Percentiles rank a stretch among this genome's conserved stretches.
phyloP scores from a whole-genome alignment of 2,329 filamentous ascomycete genomes.

The Ophiostoma ips region DNA sequence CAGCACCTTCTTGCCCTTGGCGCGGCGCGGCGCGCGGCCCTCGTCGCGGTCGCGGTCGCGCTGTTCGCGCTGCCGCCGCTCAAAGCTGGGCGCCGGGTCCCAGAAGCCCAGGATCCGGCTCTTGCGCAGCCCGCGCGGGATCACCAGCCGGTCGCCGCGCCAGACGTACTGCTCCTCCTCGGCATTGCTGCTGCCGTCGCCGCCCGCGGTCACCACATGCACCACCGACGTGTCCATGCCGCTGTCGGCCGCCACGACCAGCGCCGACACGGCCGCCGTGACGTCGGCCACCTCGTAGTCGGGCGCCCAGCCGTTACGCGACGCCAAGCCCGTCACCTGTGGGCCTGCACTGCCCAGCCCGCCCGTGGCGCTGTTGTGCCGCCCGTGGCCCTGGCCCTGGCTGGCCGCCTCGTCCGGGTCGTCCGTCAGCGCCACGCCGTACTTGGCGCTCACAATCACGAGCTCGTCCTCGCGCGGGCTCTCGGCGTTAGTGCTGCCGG shows the following conservation, averaged over 20 bases:
- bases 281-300: constrained; percentile 33
- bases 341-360: constrained; percentile 3
- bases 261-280: constrained; percentile 32
- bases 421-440: constrained; percentile 22
- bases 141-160: constrained; percentile 11
- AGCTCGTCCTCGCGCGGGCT: constrained; percentile 21
- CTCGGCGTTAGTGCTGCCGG: neutral
- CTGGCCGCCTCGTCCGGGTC: constrained; percentile 7
- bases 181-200: neutral
- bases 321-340: constrained; percentile 17
- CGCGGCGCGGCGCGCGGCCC: neutral
- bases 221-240: constrained; percentile 16
- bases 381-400: constrained; percentile 14
- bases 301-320: constrained; percentile 14
- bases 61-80: neutral
- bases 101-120: constrained; percentile 34
- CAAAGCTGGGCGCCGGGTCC: constrained; percentile 30
- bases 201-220: neutral
- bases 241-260: constrained; percentile 19
- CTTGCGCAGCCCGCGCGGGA: constrained; percentile 29
- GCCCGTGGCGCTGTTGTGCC: constrained; percentile 4
- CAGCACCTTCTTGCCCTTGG: constrained; percentile 27
- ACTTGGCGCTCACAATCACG: constrained; percentile 36
- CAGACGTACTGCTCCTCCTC: constrained; percentile 14
- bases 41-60: neutral